Conservation (phyloP, 2,329 filamentous ascomycete genomes). For the Colletotrichum neosansevieriae region DNA sequence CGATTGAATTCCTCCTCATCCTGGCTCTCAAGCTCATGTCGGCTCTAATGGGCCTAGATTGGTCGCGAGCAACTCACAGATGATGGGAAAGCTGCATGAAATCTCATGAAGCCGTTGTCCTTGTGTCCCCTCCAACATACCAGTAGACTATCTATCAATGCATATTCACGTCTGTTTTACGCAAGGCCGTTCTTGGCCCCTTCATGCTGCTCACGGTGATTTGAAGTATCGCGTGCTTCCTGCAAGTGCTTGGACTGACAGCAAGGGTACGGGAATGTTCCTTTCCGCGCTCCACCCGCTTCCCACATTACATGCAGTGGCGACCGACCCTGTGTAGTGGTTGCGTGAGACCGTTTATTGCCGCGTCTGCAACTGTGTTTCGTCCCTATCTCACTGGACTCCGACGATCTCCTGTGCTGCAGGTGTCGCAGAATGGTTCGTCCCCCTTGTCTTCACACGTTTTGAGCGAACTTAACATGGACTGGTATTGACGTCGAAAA, state of each 20-base stretch:
- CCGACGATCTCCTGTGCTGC: background rate
- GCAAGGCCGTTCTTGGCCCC: background rate
- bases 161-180: slow-evolving; percentile 13
- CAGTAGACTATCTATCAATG: slow-evolving; percentile 33
- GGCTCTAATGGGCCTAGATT: slow-evolving; percentile 1
- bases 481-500: slow-evolving; percentile 1
- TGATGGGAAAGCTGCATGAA: slow-evolving; percentile 11
- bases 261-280: slow-evolving; percentile 2
- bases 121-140: slow-evolving; percentile 4
- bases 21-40: background rate
- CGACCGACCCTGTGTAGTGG: too few relatives aligned
- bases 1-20: background rate
- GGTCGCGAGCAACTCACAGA: slow-evolving; percentile 6
- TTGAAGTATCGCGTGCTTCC: slow-evolving; percentile 3
- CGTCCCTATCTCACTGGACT: background rate
- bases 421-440: slow-evolving; percentile 3
- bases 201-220: slow-evolving; percentile 1
- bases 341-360: too few relatives aligned
- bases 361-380: slow-evolving; percentile 19
- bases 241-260: slow-evolving; percentile 5
- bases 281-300: background rate
- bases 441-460: slow-evolving; percentile 11
- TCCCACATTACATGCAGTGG: background rate
- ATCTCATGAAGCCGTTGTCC: slow-evolving; percentile 7
- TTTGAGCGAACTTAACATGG: slow-evolving; percentile 8